Evolutionary conservation across 2,329 filamentous ascomycete species (phyloP).

Genomic region (Canariomyces notabilis): DNA sequence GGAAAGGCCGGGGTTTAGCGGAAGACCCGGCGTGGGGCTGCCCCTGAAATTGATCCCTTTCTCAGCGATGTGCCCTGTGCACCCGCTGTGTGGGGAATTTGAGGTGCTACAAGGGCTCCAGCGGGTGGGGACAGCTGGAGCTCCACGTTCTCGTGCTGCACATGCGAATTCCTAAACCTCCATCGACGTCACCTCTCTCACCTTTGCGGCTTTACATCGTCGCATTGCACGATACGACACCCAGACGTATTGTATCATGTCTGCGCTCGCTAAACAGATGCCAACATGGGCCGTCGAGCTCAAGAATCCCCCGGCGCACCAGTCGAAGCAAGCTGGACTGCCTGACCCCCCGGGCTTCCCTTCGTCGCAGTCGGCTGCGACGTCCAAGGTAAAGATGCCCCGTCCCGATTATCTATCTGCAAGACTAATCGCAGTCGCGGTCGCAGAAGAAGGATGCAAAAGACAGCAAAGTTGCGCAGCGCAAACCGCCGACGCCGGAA

Average conservation of each 20-base stretch:
- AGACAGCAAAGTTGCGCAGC: constrained; percentile 45
- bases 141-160: no score
- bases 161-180: no score
- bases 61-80: constrained; percentile 6
- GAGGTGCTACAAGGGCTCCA: constrained; percentile 2
- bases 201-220: not conserved
- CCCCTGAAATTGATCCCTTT: constrained; percentile 9
- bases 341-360: constrained; percentile 84
- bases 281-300: constrained; percentile 84
- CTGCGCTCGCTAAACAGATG: constrained; percentile 22
- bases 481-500: constrained; percentile 66
- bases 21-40: constrained; percentile 3
- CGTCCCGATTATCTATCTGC: not conserved
- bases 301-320: constrained; percentile 61
- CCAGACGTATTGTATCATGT: constrained; percentile 22
- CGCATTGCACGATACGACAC: not conserved
- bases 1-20: constrained; percentile 3
- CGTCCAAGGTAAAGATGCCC: constrained; percentile 63
- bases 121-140: constrained; percentile 12
- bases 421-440: constrained; percentile 3
- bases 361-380: constrained; percentile 42
- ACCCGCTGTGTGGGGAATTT: constrained; percentile 1
- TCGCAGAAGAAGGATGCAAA: constrained; percentile 48
- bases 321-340: constrained; percentile 62
- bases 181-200: constrained; percentile 9